Evolutionary conservation across 345 rosid species (phyloP).

Genomic region (Euphorbia lathyris): DNA sequence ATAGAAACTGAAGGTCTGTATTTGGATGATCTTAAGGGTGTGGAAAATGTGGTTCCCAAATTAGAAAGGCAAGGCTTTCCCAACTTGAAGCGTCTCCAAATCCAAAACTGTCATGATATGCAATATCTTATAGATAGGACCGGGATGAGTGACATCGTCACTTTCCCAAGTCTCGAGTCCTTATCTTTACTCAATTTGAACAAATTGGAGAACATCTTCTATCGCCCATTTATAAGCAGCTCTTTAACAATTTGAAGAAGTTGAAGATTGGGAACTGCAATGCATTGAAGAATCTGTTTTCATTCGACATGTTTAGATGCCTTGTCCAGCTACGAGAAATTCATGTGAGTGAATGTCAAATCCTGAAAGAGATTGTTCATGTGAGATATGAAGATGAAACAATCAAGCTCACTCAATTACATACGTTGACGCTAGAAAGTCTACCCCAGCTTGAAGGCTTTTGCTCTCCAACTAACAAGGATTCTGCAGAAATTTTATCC

Average conservation of each 20-base stretch:
- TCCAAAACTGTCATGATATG: constrained; percentile 1
- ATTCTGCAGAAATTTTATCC: neutral
- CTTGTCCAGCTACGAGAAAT: constrained; percentile 17
- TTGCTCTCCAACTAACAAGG: neutral
- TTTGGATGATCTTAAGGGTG: constrained; percentile 5
- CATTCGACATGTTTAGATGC: constrained; percentile 3
- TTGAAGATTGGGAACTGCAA: constrained; percentile 16
- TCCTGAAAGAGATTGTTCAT: constrained; percentile 12
- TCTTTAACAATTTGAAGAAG: constrained; percentile 13
- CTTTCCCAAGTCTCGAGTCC: constrained; percentile 11
- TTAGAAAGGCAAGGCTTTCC: constrained; percentile 3
- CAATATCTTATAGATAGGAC: neutral
- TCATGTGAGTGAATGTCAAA: neutral
- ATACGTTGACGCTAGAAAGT: neutral
- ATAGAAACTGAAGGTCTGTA: constrained; percentile 8
- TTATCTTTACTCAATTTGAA: constrained; percentile 11
- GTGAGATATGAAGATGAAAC: neutral
- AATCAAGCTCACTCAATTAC: neutral
- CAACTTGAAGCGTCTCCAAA: neutral
- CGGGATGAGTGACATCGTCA: neutral
- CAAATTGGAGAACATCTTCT: constrained; percentile 16
- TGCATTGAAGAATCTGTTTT: constrained; percentile 19
- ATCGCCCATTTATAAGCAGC: neutral
- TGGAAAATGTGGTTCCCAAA: neutral
- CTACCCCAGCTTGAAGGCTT: neutral